Base-by-base conservation (phyloP, 176 grass and related monocot genomes). In the Oropetium thomaeum region DNA sequence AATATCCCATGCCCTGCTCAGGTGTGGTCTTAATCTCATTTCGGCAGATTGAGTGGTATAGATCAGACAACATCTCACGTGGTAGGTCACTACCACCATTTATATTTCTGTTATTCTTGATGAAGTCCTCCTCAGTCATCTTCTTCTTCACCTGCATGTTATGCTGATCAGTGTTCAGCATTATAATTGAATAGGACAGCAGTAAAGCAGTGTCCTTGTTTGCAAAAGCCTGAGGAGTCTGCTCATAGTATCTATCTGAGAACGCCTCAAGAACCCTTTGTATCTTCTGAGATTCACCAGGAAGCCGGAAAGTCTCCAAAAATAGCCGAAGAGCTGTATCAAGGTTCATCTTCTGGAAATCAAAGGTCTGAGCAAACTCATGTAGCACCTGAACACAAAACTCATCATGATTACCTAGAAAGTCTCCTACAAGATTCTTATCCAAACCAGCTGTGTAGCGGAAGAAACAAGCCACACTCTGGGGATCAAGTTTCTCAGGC, bases 121-220 rank as follows among this genome's bases (percentile, higher is more conserved):
- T 95, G 74, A 99, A 99, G 78, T 99, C 96, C 64, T 99, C 96
- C 78, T 99, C 92, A 1, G 96, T 99, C 96, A 99, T 99, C 78
- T 99, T 99, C 80, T 96, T 99, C 77, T 99, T 99, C 63, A 99
- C 96, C 70, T 99, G 96, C 85, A 90, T 93, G 76, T 99, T 99
- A 69, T 99, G 96, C 73, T 99, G 96, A 88, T 99, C 96, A 34
- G 96, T 99, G 83, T 99, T 99, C 42, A 99, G 85, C 96, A 99
- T 90, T 89, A 99, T 99, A 62, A 99, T 88, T 54, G 96, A 99
- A 75, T 99, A 99, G 23, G 96, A 82, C 64, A 99, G 79, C 30
- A 99, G 4, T 35, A 96, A 82, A 79, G 96, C 96, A 83, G 96
- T 93, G 62, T 99, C 96, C 60, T 99, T 99, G 71, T 99, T 92